Evolutionary conservation across 306 rosid species (phyloP).

Genomic region (Malus domestica): ASM211411v1 NC_041803.1:21781501-21782000

Average conservation of each 20-base stretch:
- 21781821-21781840: background rate
- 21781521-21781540: slow-evolving; percentile 68
- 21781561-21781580: background rate
- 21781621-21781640: background rate
- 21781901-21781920: slow-evolving; percentile 46
- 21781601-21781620: too few species aligned
- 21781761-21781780: too few species aligned
- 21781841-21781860: background rate
- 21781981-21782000: background rate
- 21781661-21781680: background rate
- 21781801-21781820: background rate
- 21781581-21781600: background rate
- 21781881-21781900: slow-evolving; percentile 39
- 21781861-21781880: background rate
- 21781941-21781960: slow-evolving; percentile 46
- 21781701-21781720: background rate
- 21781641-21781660: background rate
- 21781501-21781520: slow-evolving; percentile 53
- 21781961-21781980: slow-evolving; percentile 43
- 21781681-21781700: background rate
- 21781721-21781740: background rate
- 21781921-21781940: slow-evolving; percentile 52
- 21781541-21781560: background rate
- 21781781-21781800: background rate
- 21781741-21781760: background rate